Conservation (phyloP, 2,329 filamentous ascomycete species). For the Fusarium algeriense region DNA sequence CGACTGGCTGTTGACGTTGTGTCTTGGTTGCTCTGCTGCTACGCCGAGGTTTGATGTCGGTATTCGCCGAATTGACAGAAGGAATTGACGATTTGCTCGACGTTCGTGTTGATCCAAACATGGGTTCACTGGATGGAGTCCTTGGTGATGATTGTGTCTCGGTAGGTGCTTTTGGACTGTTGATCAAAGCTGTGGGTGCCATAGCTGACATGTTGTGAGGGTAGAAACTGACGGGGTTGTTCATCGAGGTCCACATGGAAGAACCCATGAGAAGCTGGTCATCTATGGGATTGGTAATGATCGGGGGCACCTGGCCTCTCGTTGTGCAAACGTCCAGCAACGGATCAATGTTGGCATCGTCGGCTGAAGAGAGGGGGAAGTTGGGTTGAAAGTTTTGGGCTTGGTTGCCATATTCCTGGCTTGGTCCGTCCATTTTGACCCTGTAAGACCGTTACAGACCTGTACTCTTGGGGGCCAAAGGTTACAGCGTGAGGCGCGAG, state of each 20-base stretch:
- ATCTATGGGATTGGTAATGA: not conserved
- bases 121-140: slow-evolving; percentile 5
- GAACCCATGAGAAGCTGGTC: slow-evolving; percentile 7
- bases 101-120: slow-evolving; percentile 17
- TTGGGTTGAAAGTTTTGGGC: not conserved
- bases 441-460: not conserved
- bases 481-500: not conserved
- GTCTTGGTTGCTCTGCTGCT: slow-evolving; percentile 1
- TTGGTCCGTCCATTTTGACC: slow-evolving; percentile 24
- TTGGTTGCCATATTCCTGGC: not conserved
- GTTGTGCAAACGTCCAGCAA: slow-evolving; percentile 21
- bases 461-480: not conserved
- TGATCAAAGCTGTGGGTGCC: not conserved
- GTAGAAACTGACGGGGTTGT: not conserved
- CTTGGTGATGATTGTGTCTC: slow-evolving; percentile 25
- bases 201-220: not conserved
- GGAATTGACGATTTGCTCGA: slow-evolving; percentile 40
- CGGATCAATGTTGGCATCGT: slow-evolving; percentile 36
- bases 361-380: not conserved
- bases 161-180: slow-evolving; percentile 13
- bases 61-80: slow-evolving; percentile 1
- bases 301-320: not conserved
- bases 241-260: slow-evolving; percentile 24
- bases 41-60: not conserved
- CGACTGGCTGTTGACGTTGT: not conserved